Evolutionary conservation across 768 basidiomycete species (phyloP), one percentile per base, ranked within the genome.

Genomic region (Trametes cingulata): DNA sequence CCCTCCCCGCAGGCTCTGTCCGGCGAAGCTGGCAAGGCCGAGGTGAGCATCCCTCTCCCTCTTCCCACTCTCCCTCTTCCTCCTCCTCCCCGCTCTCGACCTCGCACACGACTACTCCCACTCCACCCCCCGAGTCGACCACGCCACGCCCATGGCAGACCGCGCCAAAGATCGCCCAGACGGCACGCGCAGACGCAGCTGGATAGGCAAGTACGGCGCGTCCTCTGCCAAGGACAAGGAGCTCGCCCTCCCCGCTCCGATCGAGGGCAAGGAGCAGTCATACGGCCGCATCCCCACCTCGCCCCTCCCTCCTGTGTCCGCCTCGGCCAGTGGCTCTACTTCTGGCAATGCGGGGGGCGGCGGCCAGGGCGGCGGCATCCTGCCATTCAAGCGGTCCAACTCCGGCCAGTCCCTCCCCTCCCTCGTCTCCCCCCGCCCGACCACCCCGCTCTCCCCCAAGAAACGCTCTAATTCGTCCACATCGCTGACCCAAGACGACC

Each of bases 401-500:
- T 71, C 64, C 20, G 62, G 71, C 40, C 60, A 63, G 27, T 69
- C 72, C 46, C 69, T 71, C 43, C 67, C 63, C 47, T 39, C 63
- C 17, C 64, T 66, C 56, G 65, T 71, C 22, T 50, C 60, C 5
- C 62, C 66, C 19, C 67, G 72, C 42, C 73, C 72, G 15, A 63
- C 66, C 41, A 71, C 73, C 10, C 73, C 73, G 33, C 60, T 69
- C 24, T 60, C 64, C 50, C 58, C 61, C 60, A 66, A 65, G 58
- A 71, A 72, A 47, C 66, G 69, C 60, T 68, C 72, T 39, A 60
- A 72, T 19, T 76, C 67, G 36, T 63, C 69, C 37, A 68, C 63
- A 49, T 62, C 68, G 62, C 73, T 75, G 40, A 74, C 73, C 42
- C 72, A 72, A 56, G 68, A 81, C 69, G 72, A 79, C 49, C 71